Base-by-base conservation (phyloP, 2,329 filamentous ascomycete species). In the Colletotrichum gloeosporioides region DNA sequence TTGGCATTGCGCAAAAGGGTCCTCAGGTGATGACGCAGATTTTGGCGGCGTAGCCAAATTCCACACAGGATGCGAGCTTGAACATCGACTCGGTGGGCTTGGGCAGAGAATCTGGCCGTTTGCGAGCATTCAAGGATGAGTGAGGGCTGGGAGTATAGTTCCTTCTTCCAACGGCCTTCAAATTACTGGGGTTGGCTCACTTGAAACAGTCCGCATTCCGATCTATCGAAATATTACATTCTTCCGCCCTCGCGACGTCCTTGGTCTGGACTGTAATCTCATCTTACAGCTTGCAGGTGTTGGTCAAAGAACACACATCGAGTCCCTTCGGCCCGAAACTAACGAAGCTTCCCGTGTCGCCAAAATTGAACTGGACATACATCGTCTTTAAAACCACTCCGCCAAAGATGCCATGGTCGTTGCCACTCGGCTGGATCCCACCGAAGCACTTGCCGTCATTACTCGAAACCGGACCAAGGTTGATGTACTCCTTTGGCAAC, bases 371-470 rank as follows among this genome's bases (percentile, higher is more conserved):
- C 61, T 74, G 70, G 34, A 93, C 92, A 82, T 94, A 96, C 78
- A 94, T 88, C 71, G 91, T 91, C 90, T 97, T 97, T 79, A 97
- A 89, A 86, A 96, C 95, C 72, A 94, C 88, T 77, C 96, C 94
- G 12, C 95, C 95, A 72, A 96, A 90, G 81, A 98, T 95, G 72
- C 89, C 91, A 78, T 93, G 88, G 66, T 87, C 79, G 29, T 81
- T 81, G 18, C 84, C 84, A 59, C 87, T 84, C 39, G 86, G 88
- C 87, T 97, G 95, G 78, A 98, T 90, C 65, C 95, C 95, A 71
- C 95, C 95, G 83, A 91, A 96, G 88, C 95, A 97, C 72, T 83
- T 88, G 32, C 88, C 88, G 4, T 85, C 85, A 13, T 88, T 87
- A 18, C 88, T 84, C 15, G 88, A 83, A 29, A 89, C 84, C 16